Evolutionary conservation across 2,329 filamentous ascomycete genomes (phyloP), one percentile per base, ranked within the genome.

Genomic region (Pestalotiopsis sp.): DNA sequence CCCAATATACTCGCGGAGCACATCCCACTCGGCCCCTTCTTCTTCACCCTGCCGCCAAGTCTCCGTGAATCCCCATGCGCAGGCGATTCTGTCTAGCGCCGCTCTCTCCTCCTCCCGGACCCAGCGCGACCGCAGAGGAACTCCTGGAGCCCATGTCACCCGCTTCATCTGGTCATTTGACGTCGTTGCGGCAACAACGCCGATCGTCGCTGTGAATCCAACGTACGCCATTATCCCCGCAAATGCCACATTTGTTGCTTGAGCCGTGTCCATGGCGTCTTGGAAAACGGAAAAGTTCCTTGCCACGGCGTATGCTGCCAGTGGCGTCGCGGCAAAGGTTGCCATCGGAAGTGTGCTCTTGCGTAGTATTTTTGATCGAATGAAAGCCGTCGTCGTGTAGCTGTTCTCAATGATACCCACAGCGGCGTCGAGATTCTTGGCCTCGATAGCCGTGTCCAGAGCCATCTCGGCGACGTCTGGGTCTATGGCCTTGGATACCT

Each of bases 121-220:
- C 93, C 95, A 98, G 14, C 96, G 88, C 75, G 93, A 88, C 70
- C 92, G 87, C 71, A 98, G 82, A 25, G 93, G 92, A 41, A 93
- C 91, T 12, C 96, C 96, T 0, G 90, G 89, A 9, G 92, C 86
- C 96, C 96, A 99, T 2, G 93, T 95, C 4, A 98, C 94, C 23
- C 96, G 90, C 75, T 92, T 91, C 93, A 98, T 97, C 80, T 98
- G 94, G 79, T 98, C 95, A 80, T 98, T 98, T 69, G 91, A 87
- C 41, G 95, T 98, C 31, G 93, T 91, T 69, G 97, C 84, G 9
- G 95, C 94, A 49, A 98, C 89, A 57, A 96, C 82, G 2, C 95
- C 96, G 66, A 98, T 88, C 11, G 91, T 93, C 3, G 89, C 91
- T 4, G 94, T 94, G 71, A 94, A 93, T 23, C 90, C 87, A 57